Evolutionary conservation across 2,329 filamentous ascomycete genomes (phyloP).

Genomic region (Neurospora sp.): DNA sequence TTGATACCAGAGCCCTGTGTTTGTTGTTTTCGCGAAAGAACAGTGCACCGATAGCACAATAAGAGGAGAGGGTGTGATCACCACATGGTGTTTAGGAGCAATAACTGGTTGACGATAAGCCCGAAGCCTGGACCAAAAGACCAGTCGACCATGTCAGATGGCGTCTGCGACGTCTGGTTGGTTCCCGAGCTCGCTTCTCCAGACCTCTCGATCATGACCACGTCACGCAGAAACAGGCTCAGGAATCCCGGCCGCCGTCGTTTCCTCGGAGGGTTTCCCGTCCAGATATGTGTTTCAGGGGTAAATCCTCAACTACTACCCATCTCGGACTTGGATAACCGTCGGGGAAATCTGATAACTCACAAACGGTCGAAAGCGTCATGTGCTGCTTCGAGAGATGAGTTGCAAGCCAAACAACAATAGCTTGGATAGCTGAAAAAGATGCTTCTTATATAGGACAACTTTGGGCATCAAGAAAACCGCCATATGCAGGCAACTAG

Average conservation of each 20-base stretch:
- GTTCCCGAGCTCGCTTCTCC: background rate
- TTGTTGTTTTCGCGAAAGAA: background rate
- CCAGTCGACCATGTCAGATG: constrained; percentile 1
- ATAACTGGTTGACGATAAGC: background rate
- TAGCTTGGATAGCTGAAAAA: background rate
- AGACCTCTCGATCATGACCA: constrained; percentile 14
- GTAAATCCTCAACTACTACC: background rate
- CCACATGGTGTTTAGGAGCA: background rate
- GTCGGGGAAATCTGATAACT: background rate
- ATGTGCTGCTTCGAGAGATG: background rate
- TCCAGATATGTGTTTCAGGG: background rate
- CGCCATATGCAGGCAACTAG: background rate
- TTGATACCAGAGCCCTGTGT: background rate
- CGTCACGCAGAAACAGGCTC: constrained; percentile 11
- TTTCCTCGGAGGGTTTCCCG: constrained; percentile 6
- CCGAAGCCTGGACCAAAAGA: background rate
- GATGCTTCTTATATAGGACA: background rate
- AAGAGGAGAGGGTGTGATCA: background rate
- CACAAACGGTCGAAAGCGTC: background rate
- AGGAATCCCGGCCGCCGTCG: constrained; percentile 1
- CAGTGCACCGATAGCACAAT: background rate
- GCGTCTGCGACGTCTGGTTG: constrained; percentile 10
- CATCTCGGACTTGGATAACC: background rate
- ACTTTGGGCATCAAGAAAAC: background rate
- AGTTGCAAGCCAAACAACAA: background rate